These are phyloP conservation scores for Myrmaecium sp. DNA, from an alignment of 2,329 filamentous ascomycete genomes.

Conservation along the genomic window DNA sequence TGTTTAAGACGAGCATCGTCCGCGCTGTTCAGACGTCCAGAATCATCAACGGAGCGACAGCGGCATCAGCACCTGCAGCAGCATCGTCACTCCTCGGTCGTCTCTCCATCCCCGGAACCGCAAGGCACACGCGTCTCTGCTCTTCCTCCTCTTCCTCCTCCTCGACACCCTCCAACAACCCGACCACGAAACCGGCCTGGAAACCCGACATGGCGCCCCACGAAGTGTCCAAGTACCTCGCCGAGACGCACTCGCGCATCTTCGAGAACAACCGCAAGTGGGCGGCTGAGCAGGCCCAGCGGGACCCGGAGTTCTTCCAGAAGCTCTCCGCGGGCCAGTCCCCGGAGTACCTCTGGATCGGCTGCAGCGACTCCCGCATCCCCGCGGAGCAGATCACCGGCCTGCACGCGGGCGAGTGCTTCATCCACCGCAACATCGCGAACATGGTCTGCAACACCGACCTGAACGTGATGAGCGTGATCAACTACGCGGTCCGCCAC, in stretches of 20 bases:
- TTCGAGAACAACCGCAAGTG: conserved; percentile 53
- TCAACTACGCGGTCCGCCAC: conserved; percentile 61
- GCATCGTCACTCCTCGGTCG: no score
- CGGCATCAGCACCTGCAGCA: no score
- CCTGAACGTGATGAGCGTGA: conserved; percentile 56
- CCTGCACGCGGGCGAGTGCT: conserved; percentile 67
- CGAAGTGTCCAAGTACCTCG: conserved; percentile 32
- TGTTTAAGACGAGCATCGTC: no score
- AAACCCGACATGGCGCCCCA: conserved; percentile 5
- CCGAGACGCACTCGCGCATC: conserved; percentile 47
- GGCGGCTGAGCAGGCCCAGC: conserved; percentile 43
- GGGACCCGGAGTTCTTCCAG: conserved; percentile 56
- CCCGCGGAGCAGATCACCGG: conserved; percentile 70
- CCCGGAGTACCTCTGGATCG: conserved; percentile 60
- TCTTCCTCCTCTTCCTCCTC: no score
- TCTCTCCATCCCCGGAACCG: no score
- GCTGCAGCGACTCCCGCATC: conserved; percentile 72
- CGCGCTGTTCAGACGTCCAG: no score
- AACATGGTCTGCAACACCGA: conserved; percentile 65
- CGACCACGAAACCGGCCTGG: no score
- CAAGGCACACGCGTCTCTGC: no score
- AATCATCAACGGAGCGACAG: no score
- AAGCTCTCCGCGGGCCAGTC: conserved; percentile 50
- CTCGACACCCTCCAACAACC: no score
- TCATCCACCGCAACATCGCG: conserved; percentile 81